A percentile compares a stretch with the other conserved stretches of the same genome.
Conservation (phyloP, 2,329 filamentous ascomycete species). For the Aspergillus bombycis region DNA sequence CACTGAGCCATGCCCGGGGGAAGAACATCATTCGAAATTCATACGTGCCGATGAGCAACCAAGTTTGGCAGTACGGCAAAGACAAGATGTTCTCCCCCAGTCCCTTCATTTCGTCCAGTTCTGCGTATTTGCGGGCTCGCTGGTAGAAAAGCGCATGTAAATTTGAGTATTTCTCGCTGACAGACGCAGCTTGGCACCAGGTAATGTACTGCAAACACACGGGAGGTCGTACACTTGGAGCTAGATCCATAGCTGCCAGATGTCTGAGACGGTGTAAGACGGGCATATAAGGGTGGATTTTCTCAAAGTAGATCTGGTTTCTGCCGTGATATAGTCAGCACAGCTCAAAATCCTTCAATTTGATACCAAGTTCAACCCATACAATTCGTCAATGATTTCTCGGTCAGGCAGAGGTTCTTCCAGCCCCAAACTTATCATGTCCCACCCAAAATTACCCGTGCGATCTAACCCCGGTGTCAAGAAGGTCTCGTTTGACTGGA, state of each 20-base stretch:
- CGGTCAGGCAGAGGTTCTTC: slow-evolving; percentile 79
- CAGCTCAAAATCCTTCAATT: neutral
- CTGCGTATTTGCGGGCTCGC: slow-evolving; percentile 84
- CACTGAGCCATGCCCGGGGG: slow-evolving; percentile 91
- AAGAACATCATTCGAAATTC: slow-evolving; percentile 99
- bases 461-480: slow-evolving; percentile 28
- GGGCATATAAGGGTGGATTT: slow-evolving; percentile 80
- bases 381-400: slow-evolving; percentile 85
- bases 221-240: slow-evolving; percentile 83
- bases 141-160: slow-evolving; percentile 89
- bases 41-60: slow-evolving; percentile 76
- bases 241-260: slow-evolving; percentile 83
- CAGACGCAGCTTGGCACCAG: slow-evolving; percentile 89
- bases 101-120: slow-evolving; percentile 87
- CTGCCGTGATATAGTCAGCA: slow-evolving; percentile 46
- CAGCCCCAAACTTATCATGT: slow-evolving; percentile 79
- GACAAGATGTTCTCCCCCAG: slow-evolving; percentile 89
- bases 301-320: slow-evolving; percentile 86
- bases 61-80: slow-evolving; percentile 82
- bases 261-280: slow-evolving; percentile 91
- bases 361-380: slow-evolving; percentile 28
- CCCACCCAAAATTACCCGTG: slow-evolving; percentile 69
- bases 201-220: slow-evolving; percentile 90
- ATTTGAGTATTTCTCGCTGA: slow-evolving; percentile 77
- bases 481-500: slow-evolving; percentile 24